Percentiles rank a stretch among this genome's conserved stretches.
phyloP scores from a whole-genome alignment of 2,329 filamentous ascomycete genomes.

The Aspergillus sclerotialis region DNA sequence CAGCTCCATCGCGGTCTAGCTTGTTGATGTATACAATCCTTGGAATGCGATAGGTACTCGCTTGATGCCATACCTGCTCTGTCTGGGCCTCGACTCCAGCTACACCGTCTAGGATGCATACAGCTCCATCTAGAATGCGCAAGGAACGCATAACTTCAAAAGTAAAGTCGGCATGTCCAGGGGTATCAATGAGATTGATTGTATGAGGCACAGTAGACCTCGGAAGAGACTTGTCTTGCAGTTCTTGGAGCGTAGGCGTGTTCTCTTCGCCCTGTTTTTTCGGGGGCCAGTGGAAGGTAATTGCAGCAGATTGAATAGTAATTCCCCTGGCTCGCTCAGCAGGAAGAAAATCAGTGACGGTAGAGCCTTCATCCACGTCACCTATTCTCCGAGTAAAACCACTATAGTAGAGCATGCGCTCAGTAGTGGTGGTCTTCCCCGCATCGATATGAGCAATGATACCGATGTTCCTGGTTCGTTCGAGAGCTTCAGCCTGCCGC shows the following conservation, averaged over 20 bases:
- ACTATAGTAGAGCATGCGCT: constrained; percentile 97
- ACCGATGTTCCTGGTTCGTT: constrained; percentile 83
- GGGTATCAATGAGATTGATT: constrained; percentile 91
- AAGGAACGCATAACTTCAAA: constrained; percentile 92
- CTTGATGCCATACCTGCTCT: constrained; percentile 91
- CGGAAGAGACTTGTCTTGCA: constrained; percentile 35
- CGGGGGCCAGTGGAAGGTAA: constrained; percentile 89
- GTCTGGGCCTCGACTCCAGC: constrained; percentile 95
- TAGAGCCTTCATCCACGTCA: constrained; percentile 94
- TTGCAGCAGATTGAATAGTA: constrained; percentile 94
- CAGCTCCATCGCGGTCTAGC: constrained; percentile 72
- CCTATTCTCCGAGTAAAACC: constrained; percentile 82
- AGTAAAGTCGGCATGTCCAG: constrained; percentile 93
- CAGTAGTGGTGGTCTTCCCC: constrained; percentile 95
- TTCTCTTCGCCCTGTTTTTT: constrained; percentile 12
- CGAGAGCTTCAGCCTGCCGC: constrained; percentile 32
- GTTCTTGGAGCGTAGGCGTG: constrained; percentile 10
- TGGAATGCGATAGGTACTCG: constrained; percentile 77
- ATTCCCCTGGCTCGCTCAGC: constrained; percentile 88
- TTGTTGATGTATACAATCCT: constrained; percentile 79
- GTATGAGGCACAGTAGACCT: constrained; percentile 55
- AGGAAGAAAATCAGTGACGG: constrained; percentile 92
- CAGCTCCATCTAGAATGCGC: constrained; percentile 77
- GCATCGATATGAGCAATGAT: constrained; percentile 99
- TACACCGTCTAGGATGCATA: constrained; percentile 89